Base-by-base conservation (phyloP, 805 yeast genomes). In the Yamadazyma kitorensis region DNA sequence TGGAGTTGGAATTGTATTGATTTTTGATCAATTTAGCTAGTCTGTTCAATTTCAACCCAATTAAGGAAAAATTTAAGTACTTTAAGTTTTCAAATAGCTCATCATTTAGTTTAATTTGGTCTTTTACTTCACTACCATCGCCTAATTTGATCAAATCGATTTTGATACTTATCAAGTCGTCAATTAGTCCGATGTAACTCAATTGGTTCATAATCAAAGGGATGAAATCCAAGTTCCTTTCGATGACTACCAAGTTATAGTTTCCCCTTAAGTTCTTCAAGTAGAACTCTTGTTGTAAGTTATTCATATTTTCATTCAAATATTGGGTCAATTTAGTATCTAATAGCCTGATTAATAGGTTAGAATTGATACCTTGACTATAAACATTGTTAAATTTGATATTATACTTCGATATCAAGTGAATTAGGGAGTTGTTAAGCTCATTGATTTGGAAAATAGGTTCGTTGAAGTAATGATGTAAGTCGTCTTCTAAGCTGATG, bases 121-220 rank as follows among this genome's bases (percentile, higher is more conserved):
- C 48, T 11, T 36, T 27, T 11, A 37, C 19, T 11, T 40, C 43
- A 12, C 41, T 43, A n/a, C n/a, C n/a, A n/a, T n/a, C n/a, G 4
- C 41, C 43, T 2, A 52, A 28, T 26, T 47, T 47, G 5, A 59
- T 47, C 3, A 48, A 61, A 40, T 70, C 72, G 9, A 68, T 52
- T 10, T 70, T 64, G 5, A 81, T 60, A 4, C 74, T 77, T 44
- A 78, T 69, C 9, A 78, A 54, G 47, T 89, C 96, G 53, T 85
- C 89, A 14, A 88, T 64, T 11, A 93, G 64, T 0, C 98, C 98
- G 12, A 75, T 67, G 54, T 89, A 91, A 2, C 87, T 84, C 47
- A 89, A 59, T 48, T 89, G 97, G 17, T 80, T 76, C 35, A 87
- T 59, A 8, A 86, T 49, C 1, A 87, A 81, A 1, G 95, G 77